Conservation (phyloP, 108 stramenopile species). For the Nitzschia inconspicua region DNA sequence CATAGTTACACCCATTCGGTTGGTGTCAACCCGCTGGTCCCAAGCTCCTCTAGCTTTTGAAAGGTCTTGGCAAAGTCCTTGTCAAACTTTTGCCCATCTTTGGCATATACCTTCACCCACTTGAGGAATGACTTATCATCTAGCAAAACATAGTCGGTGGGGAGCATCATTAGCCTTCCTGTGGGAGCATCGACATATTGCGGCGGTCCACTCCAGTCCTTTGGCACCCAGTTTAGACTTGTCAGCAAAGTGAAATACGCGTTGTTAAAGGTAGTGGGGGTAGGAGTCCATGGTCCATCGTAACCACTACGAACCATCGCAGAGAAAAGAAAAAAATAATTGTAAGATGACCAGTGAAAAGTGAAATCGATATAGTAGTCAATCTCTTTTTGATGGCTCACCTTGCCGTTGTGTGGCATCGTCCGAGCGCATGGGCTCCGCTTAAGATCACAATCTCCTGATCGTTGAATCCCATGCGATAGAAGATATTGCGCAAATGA, state of each 20-base stretch:
- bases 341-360: background rate
- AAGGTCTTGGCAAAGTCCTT: slow-evolving; percentile 77
- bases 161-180: slow-evolving; percentile 79
- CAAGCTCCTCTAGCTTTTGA: slow-evolving; percentile 67
- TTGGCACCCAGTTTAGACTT: slow-evolving; percentile 51
- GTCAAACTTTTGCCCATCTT: slow-evolving; percentile 58
- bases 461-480: slow-evolving; percentile 92
- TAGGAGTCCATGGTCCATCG: slow-evolving; percentile 82
- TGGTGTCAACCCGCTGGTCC: no score
- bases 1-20: no score
- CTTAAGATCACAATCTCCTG: slow-evolving; percentile 79
- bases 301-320: no score
- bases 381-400: no score
- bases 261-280: slow-evolving; percentile 77
- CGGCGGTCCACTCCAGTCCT: slow-evolving; percentile 60
- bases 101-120: slow-evolving; percentile 75
- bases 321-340: slow-evolving; percentile 28
- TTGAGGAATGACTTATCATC: slow-evolving; percentile 69
- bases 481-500: slow-evolving; percentile 78
- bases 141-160: slow-evolving; percentile 71
- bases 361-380: background rate
- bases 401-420: slow-evolving; percentile 82
- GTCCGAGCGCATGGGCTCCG: slow-evolving; percentile 91
- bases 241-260: slow-evolving; percentile 68
- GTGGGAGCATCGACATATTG: slow-evolving; percentile 72